Percentiles rank a stretch among this genome's conserved stretches.
Conservation (phyloP, 306 rosid genomes). For the Mimosa pudica region DNA sequence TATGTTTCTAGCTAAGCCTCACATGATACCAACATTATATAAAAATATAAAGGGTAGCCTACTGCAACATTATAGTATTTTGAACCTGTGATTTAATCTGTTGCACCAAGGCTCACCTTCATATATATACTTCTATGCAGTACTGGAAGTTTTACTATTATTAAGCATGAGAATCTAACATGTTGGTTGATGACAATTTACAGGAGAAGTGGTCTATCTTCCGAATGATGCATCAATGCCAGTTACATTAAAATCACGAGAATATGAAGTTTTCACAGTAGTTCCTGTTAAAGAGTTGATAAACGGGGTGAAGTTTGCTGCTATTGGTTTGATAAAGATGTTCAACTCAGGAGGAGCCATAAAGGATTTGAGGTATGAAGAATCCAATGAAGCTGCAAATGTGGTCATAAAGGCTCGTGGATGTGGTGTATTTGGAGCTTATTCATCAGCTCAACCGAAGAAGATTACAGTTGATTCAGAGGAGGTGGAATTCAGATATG, state of each 20-base stretch:
- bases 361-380: conserved; percentile 49
- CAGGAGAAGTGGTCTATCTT: conserved; percentile 70
- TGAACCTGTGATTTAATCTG: too few relatives aligned
- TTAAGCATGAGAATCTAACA: neutral
- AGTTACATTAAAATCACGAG: conserved; percentile 56
- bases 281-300: conserved; percentile 60
- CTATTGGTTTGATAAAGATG: conserved; percentile 80
- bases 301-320: conserved; percentile 58
- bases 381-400: conserved; percentile 37
- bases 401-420: conserved; percentile 60
- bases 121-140: neutral
- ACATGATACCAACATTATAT: neutral
- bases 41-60: too few relatives aligned
- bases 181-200: conserved; percentile 16
- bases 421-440: conserved; percentile 68
- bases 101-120: too few relatives aligned
- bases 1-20: conserved; percentile 40
- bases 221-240: conserved; percentile 69
- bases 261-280: conserved; percentile 74
- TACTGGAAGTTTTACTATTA: neutral
- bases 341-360: conserved; percentile 95
- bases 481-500: conserved; percentile 57
- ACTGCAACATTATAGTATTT: too few relatives aligned
- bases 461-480: conserved; percentile 52
- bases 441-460: conserved; percentile 66